These are phyloP conservation scores for Strigomonas oncopelti DNA, from an alignment of 208 protist species.

Conservation along the genomic window DNA sequence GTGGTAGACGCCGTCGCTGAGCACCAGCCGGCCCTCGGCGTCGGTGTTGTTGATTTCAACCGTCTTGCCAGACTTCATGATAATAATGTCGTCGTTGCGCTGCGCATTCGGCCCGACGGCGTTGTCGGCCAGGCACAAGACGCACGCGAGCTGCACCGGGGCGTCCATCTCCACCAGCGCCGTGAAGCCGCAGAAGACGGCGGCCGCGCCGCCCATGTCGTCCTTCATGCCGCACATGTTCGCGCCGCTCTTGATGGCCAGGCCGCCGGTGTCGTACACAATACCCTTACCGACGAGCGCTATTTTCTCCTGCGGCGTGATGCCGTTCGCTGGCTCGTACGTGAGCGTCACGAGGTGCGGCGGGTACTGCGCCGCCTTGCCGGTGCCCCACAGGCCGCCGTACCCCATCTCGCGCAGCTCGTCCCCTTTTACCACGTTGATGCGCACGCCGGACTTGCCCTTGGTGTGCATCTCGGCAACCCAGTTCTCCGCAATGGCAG, in stretches of 20 bases:
- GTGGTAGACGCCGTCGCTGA: constrained; percentile 88
- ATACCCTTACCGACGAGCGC: constrained; percentile 91
- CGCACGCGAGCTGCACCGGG: constrained; percentile 37
- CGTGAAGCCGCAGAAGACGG: constrained; percentile 79
- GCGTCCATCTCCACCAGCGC: constrained; percentile 39
- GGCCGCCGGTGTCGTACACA: constrained; percentile 90
- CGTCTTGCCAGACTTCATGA: constrained; percentile 82
- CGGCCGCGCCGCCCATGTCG: constrained; percentile 89
- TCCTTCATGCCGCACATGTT: constrained; percentile 90
- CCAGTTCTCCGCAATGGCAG: constrained; percentile 60
- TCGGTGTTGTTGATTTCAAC: constrained; percentile 93
- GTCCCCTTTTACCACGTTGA: constrained; percentile 65
- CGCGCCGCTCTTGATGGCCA: constrained; percentile 70
- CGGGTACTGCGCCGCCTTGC: constrained; percentile 83
- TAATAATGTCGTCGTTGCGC: constrained; percentile 87
- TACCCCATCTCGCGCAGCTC: constrained; percentile 80
- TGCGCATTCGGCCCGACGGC: constrained; percentile 71
- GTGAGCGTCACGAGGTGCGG: constrained; percentile 76
- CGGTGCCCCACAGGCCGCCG: constrained; percentile 75
- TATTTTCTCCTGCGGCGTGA: constrained; percentile 50
- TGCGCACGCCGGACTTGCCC: constrained; percentile 26
- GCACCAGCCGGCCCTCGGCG: constrained; percentile 89
- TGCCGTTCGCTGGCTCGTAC: constrained; percentile 55
- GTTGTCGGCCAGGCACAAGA: constrained; percentile 89
- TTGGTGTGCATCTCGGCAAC: constrained; percentile 30